These are phyloP conservation scores for Posidonia australis DNA, from an alignment of 106 monocot genomes.

Conservation along the genomic window DNA sequence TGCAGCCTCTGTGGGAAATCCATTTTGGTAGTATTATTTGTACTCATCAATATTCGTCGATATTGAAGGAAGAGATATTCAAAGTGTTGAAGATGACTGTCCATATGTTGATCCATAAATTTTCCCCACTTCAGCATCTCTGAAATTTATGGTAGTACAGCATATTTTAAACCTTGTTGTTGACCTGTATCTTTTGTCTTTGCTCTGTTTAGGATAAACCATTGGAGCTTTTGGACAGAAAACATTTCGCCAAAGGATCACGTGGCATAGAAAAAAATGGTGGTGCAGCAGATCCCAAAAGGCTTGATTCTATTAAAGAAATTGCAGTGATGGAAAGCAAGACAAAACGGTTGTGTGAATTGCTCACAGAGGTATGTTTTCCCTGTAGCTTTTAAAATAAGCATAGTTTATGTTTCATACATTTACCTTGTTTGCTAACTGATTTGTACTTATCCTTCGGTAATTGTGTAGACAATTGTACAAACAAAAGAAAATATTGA, in stretches of 20 bases:
- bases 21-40: background rate
- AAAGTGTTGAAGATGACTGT: no score
- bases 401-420: no score
- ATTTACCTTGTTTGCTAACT: background rate
- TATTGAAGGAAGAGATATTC: no score
- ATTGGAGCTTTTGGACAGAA: conserved; percentile 76
- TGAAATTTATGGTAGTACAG: no score
- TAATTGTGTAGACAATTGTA: conserved; percentile 43
- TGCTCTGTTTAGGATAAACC: conserved; percentile 56
- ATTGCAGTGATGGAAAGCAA: conserved; percentile 82
- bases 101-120: no score
- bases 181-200: background rate
- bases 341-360: conserved; percentile 65
- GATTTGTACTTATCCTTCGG: background rate
- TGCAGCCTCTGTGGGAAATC: background rate
- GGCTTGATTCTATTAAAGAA: conserved; percentile 35
- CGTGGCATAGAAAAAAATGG: conserved; percentile 40
- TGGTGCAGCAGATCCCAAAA: conserved; percentile 9
- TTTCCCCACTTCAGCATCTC: no score
- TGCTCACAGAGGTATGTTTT: conserved; percentile 62
- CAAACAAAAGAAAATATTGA: conserved; percentile 95
- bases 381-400: background rate
- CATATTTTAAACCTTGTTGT: background rate
- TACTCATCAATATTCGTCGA: background rate
- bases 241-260: conserved; percentile 85